Evolutionary conservation across 1,139 yeast species (phyloP).

Genomic region (Candida tetrigidarum): DNA sequence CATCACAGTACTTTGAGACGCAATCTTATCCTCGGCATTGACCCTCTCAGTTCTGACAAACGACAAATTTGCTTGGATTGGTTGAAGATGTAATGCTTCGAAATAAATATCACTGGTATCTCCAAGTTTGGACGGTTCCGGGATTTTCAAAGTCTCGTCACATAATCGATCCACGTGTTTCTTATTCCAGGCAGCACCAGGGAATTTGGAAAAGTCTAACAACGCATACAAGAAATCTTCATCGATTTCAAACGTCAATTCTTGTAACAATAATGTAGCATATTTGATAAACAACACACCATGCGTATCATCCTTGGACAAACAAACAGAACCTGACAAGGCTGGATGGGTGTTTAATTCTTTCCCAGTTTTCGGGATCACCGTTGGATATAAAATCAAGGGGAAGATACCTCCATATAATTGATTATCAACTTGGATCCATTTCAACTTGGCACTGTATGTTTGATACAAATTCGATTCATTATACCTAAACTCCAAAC

Average conservation of each 20-base stretch:
- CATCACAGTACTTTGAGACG: constrained; percentile 68
- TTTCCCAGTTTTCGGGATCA: constrained; percentile 80
- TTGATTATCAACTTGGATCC: constrained; percentile 96
- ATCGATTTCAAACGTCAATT: constrained; percentile 89
- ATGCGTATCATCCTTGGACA: constrained; percentile 85
- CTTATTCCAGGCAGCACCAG: constrained; percentile 71
- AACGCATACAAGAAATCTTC: constrained; percentile 90
- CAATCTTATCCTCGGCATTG: constrained; percentile 58
- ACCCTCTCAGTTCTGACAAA: constrained; percentile 89
- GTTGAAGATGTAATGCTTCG: constrained; percentile 92
- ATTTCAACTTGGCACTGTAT: constrained; percentile 77
- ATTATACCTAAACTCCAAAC: constrained; percentile 79
- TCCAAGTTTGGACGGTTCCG: constrained; percentile 67
- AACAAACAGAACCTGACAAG: constrained; percentile 80
- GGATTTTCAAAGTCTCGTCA: constrained; percentile 65
- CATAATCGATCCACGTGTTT: constrained; percentile 56
- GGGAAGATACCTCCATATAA: constrained; percentile 89
- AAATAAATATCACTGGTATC: constrained; percentile 81
- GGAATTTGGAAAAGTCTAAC: constrained; percentile 74
- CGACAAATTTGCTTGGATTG: constrained; percentile 84
- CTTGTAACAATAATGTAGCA: constrained; percentile 88
- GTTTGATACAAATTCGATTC: constrained; percentile 88
- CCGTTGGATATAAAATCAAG: constrained; percentile 88
- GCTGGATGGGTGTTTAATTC: constrained; percentile 93
- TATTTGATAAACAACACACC: constrained; percentile 91